Evolutionary conservation across 306 rosid species (phyloP).

Genomic region (Prunus padus): DNA sequence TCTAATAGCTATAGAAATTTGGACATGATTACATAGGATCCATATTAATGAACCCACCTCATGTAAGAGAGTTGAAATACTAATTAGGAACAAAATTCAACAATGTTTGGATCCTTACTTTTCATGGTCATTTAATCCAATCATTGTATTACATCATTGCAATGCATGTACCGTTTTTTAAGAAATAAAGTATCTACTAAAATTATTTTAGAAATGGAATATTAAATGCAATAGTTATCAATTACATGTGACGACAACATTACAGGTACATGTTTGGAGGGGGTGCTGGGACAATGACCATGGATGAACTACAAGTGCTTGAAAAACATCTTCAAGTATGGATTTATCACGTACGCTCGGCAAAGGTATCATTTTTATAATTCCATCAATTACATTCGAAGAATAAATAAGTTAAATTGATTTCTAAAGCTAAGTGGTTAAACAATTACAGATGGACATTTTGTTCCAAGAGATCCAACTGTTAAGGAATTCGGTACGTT

Average conservation of each 20-base stretch:
- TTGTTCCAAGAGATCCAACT: constrained; percentile 77
- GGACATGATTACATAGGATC: too few relatives aligned
- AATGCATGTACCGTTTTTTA: too few relatives aligned
- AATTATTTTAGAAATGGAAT: too few relatives aligned
- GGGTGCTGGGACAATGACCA: constrained; percentile 49
- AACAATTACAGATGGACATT: constrained; percentile 55
- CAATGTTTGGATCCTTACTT: too few relatives aligned
- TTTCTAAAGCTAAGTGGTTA: neutral
- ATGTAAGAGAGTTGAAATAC: too few relatives aligned
- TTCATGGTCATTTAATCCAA: too few relatives aligned
- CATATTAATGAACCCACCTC: too few relatives aligned
- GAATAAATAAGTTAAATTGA: neutral
- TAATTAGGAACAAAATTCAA: too few relatives aligned
- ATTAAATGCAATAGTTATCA: neutral
- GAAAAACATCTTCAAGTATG: constrained; percentile 89
- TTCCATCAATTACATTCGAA: neutral
- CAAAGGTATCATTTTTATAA: constrained; percentile 49
- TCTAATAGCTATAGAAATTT: too few relatives aligned
- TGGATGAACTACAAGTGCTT: constrained; percentile 66
- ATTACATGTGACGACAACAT: neutral
- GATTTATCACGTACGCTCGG: constrained; percentile 74
- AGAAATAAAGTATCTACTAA: too few relatives aligned
- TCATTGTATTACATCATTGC: too few relatives aligned
- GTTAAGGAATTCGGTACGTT: constrained; percentile 65
- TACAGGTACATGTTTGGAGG: constrained; percentile 75